Conservation (phyloP, 352 stramenopile species). For the Phytophthora quininea region DNA sequence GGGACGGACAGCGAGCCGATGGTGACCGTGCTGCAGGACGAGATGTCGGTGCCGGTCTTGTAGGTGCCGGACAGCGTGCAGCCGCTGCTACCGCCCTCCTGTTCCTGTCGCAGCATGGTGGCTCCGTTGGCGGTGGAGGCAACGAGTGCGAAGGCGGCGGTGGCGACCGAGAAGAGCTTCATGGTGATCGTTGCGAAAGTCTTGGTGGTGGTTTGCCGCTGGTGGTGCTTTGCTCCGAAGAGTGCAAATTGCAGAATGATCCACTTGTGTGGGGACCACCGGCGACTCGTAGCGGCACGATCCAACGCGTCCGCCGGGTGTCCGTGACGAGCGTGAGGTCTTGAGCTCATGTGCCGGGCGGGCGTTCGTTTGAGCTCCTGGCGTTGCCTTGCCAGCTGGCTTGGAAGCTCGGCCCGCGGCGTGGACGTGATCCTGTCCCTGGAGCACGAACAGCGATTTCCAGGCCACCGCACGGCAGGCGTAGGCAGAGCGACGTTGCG, state of each 20-base stretch:
- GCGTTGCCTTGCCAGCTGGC: too few species aligned
- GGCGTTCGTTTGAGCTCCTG: too few species aligned
- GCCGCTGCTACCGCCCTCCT: neutral
- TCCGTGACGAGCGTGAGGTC: too few species aligned
- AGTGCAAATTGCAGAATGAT: slow-evolving; percentile 11
- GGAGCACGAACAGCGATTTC: too few species aligned
- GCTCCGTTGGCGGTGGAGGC: neutral
- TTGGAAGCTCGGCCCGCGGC: too few species aligned
- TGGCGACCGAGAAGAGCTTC: slow-evolving; percentile 1
- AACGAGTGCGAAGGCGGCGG: neutral
- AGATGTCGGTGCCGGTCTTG: slow-evolving; percentile 26
- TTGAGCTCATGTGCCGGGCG: too few species aligned
- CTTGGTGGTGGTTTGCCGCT: neutral
- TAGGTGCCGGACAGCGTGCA: slow-evolving; percentile 43
- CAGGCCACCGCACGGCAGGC: too few species aligned
- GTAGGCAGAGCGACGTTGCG: too few species aligned
- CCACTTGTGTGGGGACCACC: too few species aligned
- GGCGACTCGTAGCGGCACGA: too few species aligned
- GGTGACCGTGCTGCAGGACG: slow-evolving; percentile 29
- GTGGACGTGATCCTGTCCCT: too few species aligned
- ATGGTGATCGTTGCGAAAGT: neutral
- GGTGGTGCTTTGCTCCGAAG: neutral
- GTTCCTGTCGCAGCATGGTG: neutral
- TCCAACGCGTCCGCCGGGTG: too few species aligned
- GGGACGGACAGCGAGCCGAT: slow-evolving; percentile 32